Base-by-base conservation (phyloP, 345 rosid species). In the Dimocarpus longan region DNA sequence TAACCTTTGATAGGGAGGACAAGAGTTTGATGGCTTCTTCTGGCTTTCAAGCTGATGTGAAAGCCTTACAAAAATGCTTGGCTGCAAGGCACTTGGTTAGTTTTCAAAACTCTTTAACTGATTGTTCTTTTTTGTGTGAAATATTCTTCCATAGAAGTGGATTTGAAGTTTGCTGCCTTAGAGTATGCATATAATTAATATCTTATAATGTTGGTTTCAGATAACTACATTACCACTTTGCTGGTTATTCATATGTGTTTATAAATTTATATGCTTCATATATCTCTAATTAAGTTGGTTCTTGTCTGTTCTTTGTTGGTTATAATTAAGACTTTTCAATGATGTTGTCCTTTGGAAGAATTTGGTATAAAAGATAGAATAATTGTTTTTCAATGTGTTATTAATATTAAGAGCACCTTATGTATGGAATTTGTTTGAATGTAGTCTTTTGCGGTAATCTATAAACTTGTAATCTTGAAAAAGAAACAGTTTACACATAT, bases 31-130 rank as follows among this genome's bases (percentile, higher is more conserved):
- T 96, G 91, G 94, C 98, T 73, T 94, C 99, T 50, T 96, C 98
- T 32, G 99, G 99, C 3, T 96, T 96, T 82, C 98, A 96, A 80
- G 98, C 98, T 73, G 99, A 96, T 86, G 95, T 93, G 65, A 94
- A 89, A 80, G 99, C 98, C 69, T 85, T 96, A 39, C 98, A 96
- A 79, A 97, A 97, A 86, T 90, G 81, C 19, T 82, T 97, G 80
- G 84, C 90, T 15, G 94, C 98, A 0, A 94, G 90, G 85, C 98
- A 94, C 85, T 79, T 97, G 98, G 98, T 97, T 80, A 93, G 91
- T 16, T 88, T 66, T 76, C 26, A n/a, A 21, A 21, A 42, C 44
- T 70, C n/a, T 11, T 11, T 8, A 8, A 9, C 40, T 75, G 44
- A 54, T 21, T 22, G 67, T 26, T 60, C 11, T 57, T 64, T 39